phyloP scores from a whole-genome alignment of 129 eudicot species.

The Flaveria sonorensis region DNA sequence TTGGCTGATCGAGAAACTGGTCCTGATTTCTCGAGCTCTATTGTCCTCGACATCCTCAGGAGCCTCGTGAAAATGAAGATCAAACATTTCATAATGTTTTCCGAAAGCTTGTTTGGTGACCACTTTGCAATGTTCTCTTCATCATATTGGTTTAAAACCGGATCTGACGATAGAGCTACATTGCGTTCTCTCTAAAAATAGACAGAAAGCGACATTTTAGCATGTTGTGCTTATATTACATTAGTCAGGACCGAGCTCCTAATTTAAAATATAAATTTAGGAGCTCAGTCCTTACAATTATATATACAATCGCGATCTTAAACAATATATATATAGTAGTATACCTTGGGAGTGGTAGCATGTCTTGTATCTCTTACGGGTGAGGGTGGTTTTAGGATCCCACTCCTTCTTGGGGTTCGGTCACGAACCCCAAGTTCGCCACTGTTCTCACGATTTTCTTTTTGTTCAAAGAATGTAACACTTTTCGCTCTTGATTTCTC shows the following conservation, averaged over 20 bases:
- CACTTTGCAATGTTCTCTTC: conserved; percentile 61
- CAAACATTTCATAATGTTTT: conserved; percentile 89
- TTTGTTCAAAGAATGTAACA: conserved; percentile 39
- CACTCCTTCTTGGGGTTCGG: conserved; percentile 50
- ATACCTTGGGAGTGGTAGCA: conserved; percentile 74
- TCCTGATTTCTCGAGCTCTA: conserved; percentile 89
- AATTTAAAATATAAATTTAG: too few relatives aligned
- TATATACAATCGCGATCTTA: too few relatives aligned
- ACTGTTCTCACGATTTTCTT: conserved; percentile 46
- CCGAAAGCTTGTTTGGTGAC: conserved; percentile 92
- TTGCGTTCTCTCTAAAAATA: conserved; percentile 65
- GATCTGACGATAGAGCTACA: conserved; percentile 32
- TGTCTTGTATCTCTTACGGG: conserved; percentile 71
- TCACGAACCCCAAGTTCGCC: conserved; percentile 44
- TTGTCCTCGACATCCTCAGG: conserved; percentile 68
- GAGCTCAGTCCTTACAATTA: too few relatives aligned
- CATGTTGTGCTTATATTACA: neutral
- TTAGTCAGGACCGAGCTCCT: neutral
- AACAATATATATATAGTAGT: neutral
- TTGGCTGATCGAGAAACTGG: conserved; percentile 70
- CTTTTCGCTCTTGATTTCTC: conserved; percentile 39
- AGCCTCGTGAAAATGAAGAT: conserved; percentile 74
- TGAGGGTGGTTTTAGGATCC: conserved; percentile 63
- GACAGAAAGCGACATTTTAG: neutral
- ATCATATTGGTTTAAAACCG: conserved; percentile 45